A percentile compares a stretch with the other conserved stretches of the same genome.
Conservation (phyloP, 441 rosid genomes). For the Eutrema salsugineum region DNA sequence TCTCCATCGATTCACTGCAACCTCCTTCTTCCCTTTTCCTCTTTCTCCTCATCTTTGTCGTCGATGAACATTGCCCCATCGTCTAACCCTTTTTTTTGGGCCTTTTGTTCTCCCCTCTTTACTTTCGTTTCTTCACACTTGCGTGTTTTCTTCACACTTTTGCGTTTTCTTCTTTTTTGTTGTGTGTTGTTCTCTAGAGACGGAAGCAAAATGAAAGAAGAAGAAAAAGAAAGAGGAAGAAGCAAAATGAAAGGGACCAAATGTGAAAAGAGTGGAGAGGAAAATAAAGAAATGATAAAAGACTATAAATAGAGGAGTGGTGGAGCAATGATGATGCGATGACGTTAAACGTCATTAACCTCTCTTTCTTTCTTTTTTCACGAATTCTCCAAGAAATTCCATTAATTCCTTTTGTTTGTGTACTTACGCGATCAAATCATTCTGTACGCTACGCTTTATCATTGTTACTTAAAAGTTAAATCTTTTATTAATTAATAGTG, state of each 20-base stretch:
- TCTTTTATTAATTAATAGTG: not conserved
- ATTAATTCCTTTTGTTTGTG: slow-evolving; percentile 13
- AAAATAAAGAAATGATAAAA: slow-evolving; percentile 1
- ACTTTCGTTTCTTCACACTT: slow-evolving; percentile 1
- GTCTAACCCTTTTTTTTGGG: not conserved
- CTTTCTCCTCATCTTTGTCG: slow-evolving; percentile 18
- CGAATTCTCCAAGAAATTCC: slow-evolving; percentile 1
- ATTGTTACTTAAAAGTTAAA: not conserved
- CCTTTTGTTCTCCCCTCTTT: not conserved
- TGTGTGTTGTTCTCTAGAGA: not conserved
- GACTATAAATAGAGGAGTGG: slow-evolving; percentile 32
- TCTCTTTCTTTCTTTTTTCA: not conserved
- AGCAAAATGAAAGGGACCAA: slow-evolving; percentile 20
- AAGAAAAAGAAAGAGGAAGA: slow-evolving; percentile 8
- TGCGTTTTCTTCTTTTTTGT: not conserved
- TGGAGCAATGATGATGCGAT: slow-evolving; percentile 37
- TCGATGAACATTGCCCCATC: slow-evolving; percentile 50
- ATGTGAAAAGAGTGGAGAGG: slow-evolving; percentile 16
- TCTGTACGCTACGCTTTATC: not conserved
- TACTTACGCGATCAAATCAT: slow-evolving; percentile 2
- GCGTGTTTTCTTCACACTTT: not conserved
- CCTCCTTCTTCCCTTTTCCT: slow-evolving; percentile 1
- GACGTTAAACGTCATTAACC: slow-evolving; percentile 25
- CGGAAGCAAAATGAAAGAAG: not conserved
- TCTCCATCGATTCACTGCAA: slow-evolving; percentile 8